A percentile compares a stretch with the other conserved stretches of the same genome.
phyloP scores from a whole-genome alignment of 1,284 basidiomycete species.

The Trichosporon inkin region DNA sequence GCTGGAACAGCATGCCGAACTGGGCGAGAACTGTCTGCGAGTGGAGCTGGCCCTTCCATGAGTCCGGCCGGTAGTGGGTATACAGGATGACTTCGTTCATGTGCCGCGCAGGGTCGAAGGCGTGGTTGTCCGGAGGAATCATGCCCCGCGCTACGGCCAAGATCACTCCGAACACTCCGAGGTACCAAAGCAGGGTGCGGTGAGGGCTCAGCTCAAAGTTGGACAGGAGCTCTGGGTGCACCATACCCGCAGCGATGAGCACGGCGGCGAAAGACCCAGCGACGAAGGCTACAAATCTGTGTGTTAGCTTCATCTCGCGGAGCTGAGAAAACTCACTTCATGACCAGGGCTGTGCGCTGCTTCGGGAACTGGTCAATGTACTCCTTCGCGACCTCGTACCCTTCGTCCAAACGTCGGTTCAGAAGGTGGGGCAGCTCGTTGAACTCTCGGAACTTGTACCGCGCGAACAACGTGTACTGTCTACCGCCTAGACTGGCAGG shows the following conservation, averaged over 20 bases:
- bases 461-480: constrained; percentile 87
- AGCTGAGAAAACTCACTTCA: constrained; percentile 60
- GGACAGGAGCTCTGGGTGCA: constrained; percentile 87
- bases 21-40: constrained; percentile 81
- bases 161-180: constrained; percentile 79
- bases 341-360: constrained; percentile 79
- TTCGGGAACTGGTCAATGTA: constrained; percentile 98
- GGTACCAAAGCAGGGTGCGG: constrained; percentile 87
- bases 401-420: constrained; percentile 74
- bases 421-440: constrained; percentile 96
- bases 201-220: constrained; percentile 93
- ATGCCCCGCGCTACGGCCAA: constrained; percentile 87
- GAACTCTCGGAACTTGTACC: constrained; percentile 99
- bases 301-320: constrained; percentile 11
- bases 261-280: constrained; percentile 95
- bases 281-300: constrained; percentile 88
- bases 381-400: constrained; percentile 82
- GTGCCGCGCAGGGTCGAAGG: constrained; percentile 88
- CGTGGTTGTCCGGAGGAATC: constrained; percentile 88
- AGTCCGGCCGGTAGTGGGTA: constrained; percentile 90
- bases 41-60: constrained; percentile 86
- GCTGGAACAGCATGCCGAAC: constrained; percentile 81
- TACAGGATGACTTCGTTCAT: constrained; percentile 86
- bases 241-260: constrained; percentile 78
- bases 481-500: constrained; percentile 88